phyloP scores from a whole-genome alignment of 2,329 filamentous ascomycete species.

The Chaetomium sp. region DNA sequence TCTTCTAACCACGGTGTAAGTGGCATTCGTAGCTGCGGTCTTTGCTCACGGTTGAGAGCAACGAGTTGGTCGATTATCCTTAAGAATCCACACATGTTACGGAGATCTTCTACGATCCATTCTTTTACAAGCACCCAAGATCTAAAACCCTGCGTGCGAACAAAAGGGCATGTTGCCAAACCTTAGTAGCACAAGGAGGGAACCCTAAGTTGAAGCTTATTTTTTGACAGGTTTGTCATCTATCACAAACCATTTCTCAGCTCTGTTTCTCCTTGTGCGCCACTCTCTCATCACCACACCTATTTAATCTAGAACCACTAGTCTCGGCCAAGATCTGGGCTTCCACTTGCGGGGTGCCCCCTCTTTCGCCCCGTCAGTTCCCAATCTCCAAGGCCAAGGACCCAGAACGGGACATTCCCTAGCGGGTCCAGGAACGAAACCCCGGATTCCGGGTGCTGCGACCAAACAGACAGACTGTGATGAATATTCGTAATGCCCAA shows the following conservation, averaged over 20 bases:
- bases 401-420: background rate
- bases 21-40: too few relatives aligned
- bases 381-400: background rate
- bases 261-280: background rate
- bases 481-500: background rate
- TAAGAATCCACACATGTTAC: background rate
- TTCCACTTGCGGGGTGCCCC: background rate
- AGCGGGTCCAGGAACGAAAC: background rate
- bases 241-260: background rate
- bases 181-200: background rate
- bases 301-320: background rate
- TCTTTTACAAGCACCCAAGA: too few relatives aligned
- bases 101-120: too few relatives aligned
- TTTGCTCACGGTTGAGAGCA: background rate
- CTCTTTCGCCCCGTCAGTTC: background rate
- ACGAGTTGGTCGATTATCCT: too few relatives aligned
- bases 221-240: background rate
- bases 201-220: background rate
- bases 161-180: too few relatives aligned
- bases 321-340: constrained; percentile 4
- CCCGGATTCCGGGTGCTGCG: constrained; percentile 3
- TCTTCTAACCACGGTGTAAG: background rate
- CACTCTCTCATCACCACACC: background rate
- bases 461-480: background rate
- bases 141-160: too few relatives aligned